phyloP scores from a whole-genome alignment of 2,329 filamentous ascomycete genomes.

The Fusarium sp. region DNA sequence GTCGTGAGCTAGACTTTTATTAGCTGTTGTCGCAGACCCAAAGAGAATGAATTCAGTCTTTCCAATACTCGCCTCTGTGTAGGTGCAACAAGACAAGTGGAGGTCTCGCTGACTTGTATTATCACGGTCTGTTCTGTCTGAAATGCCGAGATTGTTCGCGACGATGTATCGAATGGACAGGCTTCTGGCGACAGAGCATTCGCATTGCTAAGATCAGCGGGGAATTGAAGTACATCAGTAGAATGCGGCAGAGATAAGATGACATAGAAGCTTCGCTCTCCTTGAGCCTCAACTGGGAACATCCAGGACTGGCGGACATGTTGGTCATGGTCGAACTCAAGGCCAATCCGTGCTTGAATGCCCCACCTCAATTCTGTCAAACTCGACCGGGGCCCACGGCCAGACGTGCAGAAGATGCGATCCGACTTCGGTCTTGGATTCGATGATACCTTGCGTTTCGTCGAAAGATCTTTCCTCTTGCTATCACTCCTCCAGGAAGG shows the following conservation, averaged over 20 bases:
- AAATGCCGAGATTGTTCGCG: constrained; percentile 60
- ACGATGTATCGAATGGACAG: constrained; percentile 60
- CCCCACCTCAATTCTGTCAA: constrained; percentile 77
- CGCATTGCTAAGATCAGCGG: constrained; percentile 57
- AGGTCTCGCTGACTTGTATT: constrained; percentile 64
- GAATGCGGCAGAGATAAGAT: constrained; percentile 61
- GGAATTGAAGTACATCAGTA: constrained; percentile 59
- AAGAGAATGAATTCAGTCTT: not conserved
- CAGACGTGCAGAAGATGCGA: constrained; percentile 72
- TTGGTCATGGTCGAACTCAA: constrained; percentile 62
- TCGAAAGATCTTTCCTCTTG: not conserved
- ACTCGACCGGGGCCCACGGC: constrained; percentile 68
- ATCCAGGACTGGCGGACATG: constrained; percentile 64
- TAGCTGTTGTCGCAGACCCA: constrained; percentile 2
- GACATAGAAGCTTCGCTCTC: constrained; percentile 44
- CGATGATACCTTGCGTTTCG: constrained; percentile 3
- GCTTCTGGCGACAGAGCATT: constrained; percentile 53
- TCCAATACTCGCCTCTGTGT: constrained; percentile 43
- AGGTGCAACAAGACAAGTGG: constrained; percentile 52
- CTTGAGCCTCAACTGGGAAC: constrained; percentile 47
- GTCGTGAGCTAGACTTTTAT: constrained; percentile 41
- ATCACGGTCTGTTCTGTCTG: constrained; percentile 50
- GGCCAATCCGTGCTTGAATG: constrained; percentile 72
- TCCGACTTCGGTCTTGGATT: constrained; percentile 53
- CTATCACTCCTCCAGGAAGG: constrained; percentile 35